A percentile compares a stretch with the other conserved stretches of the same genome.
phyloP scores from a whole-genome alignment of 805 yeast species.

The Monosporozyma siamensis region DNA sequence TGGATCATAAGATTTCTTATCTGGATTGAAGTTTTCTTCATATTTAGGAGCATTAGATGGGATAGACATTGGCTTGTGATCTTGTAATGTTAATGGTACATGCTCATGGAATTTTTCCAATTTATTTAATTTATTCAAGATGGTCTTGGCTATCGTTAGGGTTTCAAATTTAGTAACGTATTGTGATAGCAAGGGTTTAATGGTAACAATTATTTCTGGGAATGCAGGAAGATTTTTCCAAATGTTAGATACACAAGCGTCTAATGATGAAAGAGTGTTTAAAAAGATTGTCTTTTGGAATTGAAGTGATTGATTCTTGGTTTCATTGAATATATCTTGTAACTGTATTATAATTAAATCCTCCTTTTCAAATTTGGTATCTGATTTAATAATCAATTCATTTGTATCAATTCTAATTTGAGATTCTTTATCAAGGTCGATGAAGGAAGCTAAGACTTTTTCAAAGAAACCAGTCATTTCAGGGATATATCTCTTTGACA shows the following conservation, averaged over 20 bases:
- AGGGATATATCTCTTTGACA: constrained; percentile 75
- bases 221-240: constrained; percentile 62
- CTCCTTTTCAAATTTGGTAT: constrained; percentile 6
- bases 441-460: constrained; percentile 37
- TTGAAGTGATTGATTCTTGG: constrained; percentile 23
- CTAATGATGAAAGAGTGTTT: constrained; percentile 28
- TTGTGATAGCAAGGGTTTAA: constrained; percentile 36
- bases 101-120: constrained; percentile 45
- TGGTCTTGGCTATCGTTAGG: constrained; percentile 27
- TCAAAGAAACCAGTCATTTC: constrained; percentile 59
- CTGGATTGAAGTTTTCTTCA: constrained; percentile 94
- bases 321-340: constrained; percentile 19
- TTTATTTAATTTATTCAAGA: constrained; percentile 40
- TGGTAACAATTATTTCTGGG: constrained; percentile 46
- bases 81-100: constrained; percentile 69
- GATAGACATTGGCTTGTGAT: constrained; percentile 76
- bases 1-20: constrained; percentile 81
- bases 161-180: constrained; percentile 32
- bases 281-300: constrained; percentile 16
- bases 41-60: constrained; percentile 82
- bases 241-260: constrained; percentile 26
- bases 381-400: constrained; percentile 12
- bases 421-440: constrained; percentile 10
- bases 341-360: constrained; percentile 11
- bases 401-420: constrained; percentile 19